These are phyloP conservation scores for Tribonema minus DNA, from an alignment of 108 stramenopile genomes.

Conservation along the genomic window DNA sequence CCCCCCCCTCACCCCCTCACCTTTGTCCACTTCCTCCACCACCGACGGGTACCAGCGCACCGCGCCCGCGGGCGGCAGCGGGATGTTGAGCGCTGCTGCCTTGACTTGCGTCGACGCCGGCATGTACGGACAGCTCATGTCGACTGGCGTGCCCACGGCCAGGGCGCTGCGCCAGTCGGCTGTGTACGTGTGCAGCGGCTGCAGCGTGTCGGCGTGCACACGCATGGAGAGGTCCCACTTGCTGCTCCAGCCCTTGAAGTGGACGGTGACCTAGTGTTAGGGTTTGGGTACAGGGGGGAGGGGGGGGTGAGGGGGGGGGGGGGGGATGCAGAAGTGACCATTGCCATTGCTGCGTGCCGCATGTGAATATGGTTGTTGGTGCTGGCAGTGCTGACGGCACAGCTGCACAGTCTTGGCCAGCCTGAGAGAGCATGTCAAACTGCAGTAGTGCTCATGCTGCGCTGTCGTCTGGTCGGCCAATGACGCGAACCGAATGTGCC, in stretches of 20 bases:
- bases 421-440: too few relatives aligned
- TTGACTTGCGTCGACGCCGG: not conserved
- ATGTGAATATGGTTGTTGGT: too few relatives aligned
- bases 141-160: not conserved
- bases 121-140: conserved; percentile 3
- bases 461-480: too few relatives aligned
- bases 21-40: conserved; percentile 10
- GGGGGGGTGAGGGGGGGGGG: too few relatives aligned
- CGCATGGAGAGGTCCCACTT: conserved; percentile 28
- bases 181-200: conserved; percentile 40
- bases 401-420: too few relatives aligned
- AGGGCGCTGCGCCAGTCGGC: conserved; percentile 2
- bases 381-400: too few relatives aligned
- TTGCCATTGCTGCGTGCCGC: too few relatives aligned
- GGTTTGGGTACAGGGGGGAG: not conserved
- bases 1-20: not conserved
- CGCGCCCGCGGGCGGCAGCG: not conserved
- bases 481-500: too few relatives aligned
- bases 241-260: conserved; percentile 34
- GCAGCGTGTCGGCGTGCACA: conserved; percentile 3
- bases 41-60: conserved; percentile 25
- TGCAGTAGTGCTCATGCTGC: too few relatives aligned
- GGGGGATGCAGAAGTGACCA: too few relatives aligned
- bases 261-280: conserved; percentile 3
- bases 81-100: not conserved